Conservation (phyloP, 108 stramenopile species). For the Chaetoceros muelleri region DNA sequence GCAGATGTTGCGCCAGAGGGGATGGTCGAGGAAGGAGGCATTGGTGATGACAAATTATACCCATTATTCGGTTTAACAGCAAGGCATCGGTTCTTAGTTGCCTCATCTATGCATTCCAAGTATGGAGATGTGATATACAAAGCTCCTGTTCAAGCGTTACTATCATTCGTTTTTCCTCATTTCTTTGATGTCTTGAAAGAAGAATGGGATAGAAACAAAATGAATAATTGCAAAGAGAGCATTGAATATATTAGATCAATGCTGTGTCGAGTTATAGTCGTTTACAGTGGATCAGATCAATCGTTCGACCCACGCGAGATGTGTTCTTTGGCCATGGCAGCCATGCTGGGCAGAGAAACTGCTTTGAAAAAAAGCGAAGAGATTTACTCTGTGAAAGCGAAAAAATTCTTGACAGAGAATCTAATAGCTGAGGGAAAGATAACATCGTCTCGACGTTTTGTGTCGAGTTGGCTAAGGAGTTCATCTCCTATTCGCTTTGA, state of each 20-base stretch:
- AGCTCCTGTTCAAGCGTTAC: slow-evolving; percentile 42
- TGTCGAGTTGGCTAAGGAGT: slow-evolving; percentile 52
- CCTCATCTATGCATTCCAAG: slow-evolving; percentile 23
- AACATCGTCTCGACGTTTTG: slow-evolving; percentile 38
- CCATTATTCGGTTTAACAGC: slow-evolving; percentile 71
- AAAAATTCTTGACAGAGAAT: slow-evolving; percentile 26
- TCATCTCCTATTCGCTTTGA: slow-evolving; percentile 60
- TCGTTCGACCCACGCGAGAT: slow-evolving; percentile 14
- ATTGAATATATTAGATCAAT: slow-evolving; percentile 62
- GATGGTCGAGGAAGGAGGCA: too few species aligned
- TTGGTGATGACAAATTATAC: too few species aligned
- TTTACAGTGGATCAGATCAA: slow-evolving; percentile 42
- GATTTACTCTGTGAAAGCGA: slow-evolving; percentile 17
- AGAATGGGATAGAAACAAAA: slow-evolving; percentile 74
- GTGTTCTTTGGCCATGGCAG: slow-evolving; percentile 33
- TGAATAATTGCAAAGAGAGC: slow-evolving; percentile 45
- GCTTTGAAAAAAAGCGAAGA: slow-evolving; percentile 2
- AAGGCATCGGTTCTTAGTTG: slow-evolving; percentile 66
- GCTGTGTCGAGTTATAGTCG: slow-evolving; percentile 57
- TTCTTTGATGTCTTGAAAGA: slow-evolving; percentile 60
- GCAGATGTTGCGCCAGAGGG: too few species aligned
- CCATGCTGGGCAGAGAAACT: slow-evolving; percentile 41
- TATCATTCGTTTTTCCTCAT: slow-evolving; percentile 60
- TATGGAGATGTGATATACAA: slow-evolving; percentile 20
- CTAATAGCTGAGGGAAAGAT: slow-evolving; percentile 42